Evolutionary conservation across 2,329 filamentous ascomycete species (phyloP), one percentile per base, ranked within the genome.

Genomic region (Exophiala lecanii-corni): DNA sequence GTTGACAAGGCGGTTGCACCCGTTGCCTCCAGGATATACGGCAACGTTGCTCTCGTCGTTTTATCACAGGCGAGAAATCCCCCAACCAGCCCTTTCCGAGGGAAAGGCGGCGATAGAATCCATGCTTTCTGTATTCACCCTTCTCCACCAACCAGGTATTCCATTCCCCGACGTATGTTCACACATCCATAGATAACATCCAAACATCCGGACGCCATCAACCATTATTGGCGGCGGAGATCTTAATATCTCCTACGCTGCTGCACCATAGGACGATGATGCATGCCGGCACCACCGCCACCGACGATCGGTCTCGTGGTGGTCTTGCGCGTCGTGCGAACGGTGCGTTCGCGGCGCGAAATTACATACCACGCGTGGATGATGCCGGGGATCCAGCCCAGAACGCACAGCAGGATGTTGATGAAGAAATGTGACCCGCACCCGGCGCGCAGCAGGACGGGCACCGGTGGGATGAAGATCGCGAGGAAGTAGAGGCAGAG

Each of bases 361-460:
- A 41, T 31, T 9, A 41, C 13, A 20, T 33, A 49, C 42, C 42
- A 49, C 9, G 46, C 46, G 21, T 49, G 88, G 66, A 94, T 86
- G 71, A 94, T 89, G 66, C 88, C 86, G 51, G 84, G 84, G 59
- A 89, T 75, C 68, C 78, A 82, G 64, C 77, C 80, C 55, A 87
- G 73, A 57, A 86, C 78, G 57, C 86, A 92, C 69, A 94, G 72
- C 60, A 87, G 76, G 68, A 94, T 86, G 82, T 94, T 94, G 78
- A 94, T 92, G 67, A 89, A 73, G 60, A 94, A 74, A 64, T 94
- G 86, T 55, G 82, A 79, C 62, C 81, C 82, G 71, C 88, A 94
- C 59, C 88, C 88, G 56, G 83, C 80, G 81, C 94, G 88, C 57
- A 94, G 84, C 78, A 94, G 91, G 64, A 94, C 89, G 72, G 88